Percentiles rank a stretch among this genome's conserved stretches.
Evolutionary conservation across 495 filamentous ascomycete genomes (phyloP).

Genomic region (Penicillium cinerascens): DNA sequence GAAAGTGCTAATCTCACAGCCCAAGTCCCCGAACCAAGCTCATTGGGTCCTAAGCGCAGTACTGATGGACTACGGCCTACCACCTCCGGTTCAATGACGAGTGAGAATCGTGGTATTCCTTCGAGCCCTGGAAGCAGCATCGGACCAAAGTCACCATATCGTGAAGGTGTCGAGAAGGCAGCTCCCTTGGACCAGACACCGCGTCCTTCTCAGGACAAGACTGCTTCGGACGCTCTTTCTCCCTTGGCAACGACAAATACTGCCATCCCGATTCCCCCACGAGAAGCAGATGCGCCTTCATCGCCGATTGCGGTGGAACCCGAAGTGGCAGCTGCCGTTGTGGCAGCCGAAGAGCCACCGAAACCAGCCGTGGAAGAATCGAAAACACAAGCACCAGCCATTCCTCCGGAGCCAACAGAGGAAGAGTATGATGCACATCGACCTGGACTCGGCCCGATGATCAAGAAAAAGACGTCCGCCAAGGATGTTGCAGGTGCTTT

Average conservation of each 20-base stretch:
- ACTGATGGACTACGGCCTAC: conserved; percentile 32
- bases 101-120: conserved; percentile 19
- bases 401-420: conserved; percentile 23
- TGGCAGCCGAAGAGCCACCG: conserved; percentile 10
- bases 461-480: conserved; percentile 65
- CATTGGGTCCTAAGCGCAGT: conserved; percentile 21
- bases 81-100: conserved; percentile 26
- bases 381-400: background rate
- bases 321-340: conserved; percentile 16
- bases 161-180: conserved; percentile 19
- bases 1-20: conserved; percentile 12
- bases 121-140: conserved; percentile 24
- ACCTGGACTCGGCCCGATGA: conserved; percentile 86
- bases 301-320: conserved; percentile 10
- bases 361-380: background rate
- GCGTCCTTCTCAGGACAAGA: conserved; percentile 12
- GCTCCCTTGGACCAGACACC: conserved; percentile 10
- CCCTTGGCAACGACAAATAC: background rate
- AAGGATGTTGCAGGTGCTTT: conserved; percentile 73
- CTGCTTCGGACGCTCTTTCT: conserved; percentile 1
- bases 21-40: conserved; percentile 16
- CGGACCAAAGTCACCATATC: conserved; percentile 25
- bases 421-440: conserved; percentile 54
- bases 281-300: conserved; percentile 1
- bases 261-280: background rate